phyloP scores from a whole-genome alignment of 805 yeast genomes.

The Pichia occidentalis region DNA sequence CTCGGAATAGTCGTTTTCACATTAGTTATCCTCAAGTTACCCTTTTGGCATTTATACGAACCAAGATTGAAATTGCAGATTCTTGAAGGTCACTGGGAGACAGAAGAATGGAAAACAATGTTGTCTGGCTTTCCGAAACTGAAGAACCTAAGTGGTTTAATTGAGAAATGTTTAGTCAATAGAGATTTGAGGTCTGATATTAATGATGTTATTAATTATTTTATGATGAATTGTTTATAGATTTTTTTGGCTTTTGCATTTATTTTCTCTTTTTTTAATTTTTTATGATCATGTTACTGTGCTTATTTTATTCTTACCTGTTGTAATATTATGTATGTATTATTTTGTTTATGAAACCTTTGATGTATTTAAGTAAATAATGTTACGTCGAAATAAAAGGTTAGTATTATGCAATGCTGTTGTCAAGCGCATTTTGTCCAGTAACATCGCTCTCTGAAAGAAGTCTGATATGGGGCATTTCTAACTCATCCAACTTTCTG shows the following conservation, averaged over 20 bases:
- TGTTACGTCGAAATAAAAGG: too few species aligned
- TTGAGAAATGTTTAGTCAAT: constrained; percentile 9
- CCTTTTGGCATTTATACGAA: constrained; percentile 79
- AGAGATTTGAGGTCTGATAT: constrained; percentile 6
- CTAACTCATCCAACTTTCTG: constrained; percentile 1
- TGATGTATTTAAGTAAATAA: too few species aligned
- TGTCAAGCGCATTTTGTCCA: constrained; percentile 5
- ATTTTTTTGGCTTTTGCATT: too few species aligned
- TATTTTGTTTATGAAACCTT: not conserved
- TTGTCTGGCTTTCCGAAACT: not conserved
- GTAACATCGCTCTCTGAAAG: constrained; percentile 12
- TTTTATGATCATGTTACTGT: too few species aligned
- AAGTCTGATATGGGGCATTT: constrained; percentile 9
- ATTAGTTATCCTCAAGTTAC: constrained; percentile 65
- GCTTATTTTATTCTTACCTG: too few species aligned
- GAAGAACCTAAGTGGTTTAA: not conserved
- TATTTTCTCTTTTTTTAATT: too few species aligned
- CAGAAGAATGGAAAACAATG: constrained; percentile 9
- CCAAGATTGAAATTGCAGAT: constrained; percentile 74
- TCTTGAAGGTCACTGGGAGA: constrained; percentile 43
- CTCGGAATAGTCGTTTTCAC: constrained; percentile 74
- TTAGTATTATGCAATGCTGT: too few species aligned
- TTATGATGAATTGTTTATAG: too few species aligned
- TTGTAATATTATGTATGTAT: too few species aligned
- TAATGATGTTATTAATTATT: constrained; percentile 6